Conservation (phyloP, 495 filamentous ascomycete genomes). For the Emericellopsis terricola region DNA sequence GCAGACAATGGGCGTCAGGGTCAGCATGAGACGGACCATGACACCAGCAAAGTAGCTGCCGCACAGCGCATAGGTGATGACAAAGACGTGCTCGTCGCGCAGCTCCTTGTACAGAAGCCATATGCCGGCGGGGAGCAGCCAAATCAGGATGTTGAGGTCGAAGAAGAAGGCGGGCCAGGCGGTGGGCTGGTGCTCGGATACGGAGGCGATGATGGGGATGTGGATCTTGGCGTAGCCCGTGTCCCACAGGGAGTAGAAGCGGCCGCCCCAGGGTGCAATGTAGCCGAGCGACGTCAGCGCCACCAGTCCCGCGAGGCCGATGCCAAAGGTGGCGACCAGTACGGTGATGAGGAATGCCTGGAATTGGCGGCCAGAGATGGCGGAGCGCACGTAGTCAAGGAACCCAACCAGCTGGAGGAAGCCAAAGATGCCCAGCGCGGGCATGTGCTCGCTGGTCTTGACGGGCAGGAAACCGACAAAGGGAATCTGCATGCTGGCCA, state of each 20-base stretch:
- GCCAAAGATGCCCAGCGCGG: conserved; percentile 88
- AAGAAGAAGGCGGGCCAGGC: conserved; percentile 99
- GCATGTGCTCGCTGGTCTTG: conserved; percentile 96
- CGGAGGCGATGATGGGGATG: conserved; percentile 97
- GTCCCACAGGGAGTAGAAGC: conserved; percentile 99
- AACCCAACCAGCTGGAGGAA: conserved; percentile 88
- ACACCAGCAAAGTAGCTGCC: conserved; percentile 97
- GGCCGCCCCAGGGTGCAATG: conserved; percentile 95
- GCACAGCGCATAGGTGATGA: conserved; percentile 89
- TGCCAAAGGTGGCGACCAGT: conserved; percentile 46
- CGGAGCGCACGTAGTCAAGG: conserved; percentile 73
- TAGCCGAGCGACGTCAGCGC: conserved; percentile 70
- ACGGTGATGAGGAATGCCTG: conserved; percentile 69
- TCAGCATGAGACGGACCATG: conserved; percentile 98
- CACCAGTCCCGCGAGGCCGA: conserved; percentile 48
- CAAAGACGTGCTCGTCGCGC: conserved; percentile 93
- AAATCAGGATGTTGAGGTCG: conserved; percentile 94
- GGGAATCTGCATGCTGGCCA: conserved; percentile 98
- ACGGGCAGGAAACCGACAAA: conserved; percentile 97
- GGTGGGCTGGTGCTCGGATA: conserved; percentile 97
- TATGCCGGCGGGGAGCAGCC: conserved; percentile 96
- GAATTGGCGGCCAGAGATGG: conserved; percentile 85
- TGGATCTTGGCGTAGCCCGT: conserved; percentile 99
- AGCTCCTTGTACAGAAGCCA: conserved; percentile 94
- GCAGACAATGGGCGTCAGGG: conserved; percentile 89